Evolutionary conservation across 495 filamentous ascomycete species (phyloP).

Genomic region (Thermochaetoides thermophila): DNA sequence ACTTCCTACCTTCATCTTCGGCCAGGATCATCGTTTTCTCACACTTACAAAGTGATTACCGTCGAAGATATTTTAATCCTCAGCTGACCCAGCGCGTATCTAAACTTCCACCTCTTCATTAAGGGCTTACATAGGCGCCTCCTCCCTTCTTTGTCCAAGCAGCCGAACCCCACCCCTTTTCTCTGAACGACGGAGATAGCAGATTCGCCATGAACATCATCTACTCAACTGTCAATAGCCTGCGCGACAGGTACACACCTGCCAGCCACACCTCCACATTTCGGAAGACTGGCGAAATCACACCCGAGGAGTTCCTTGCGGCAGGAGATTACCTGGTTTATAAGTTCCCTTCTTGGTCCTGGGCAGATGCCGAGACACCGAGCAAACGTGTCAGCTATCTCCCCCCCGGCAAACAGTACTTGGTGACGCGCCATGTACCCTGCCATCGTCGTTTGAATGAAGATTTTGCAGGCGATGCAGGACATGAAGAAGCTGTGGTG

Average conservation of each 20-base stretch:
- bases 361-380: slow-evolving; percentile 70
- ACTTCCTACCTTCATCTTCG: too few relatives aligned
- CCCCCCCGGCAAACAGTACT: slow-evolving; percentile 82
- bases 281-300: slow-evolving; percentile 84
- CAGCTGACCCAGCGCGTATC: too few relatives aligned
- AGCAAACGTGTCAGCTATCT: slow-evolving; percentile 68
- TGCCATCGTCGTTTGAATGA: slow-evolving; percentile 85
- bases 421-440: slow-evolving; percentile 87
- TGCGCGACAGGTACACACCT: slow-evolving; percentile 80
- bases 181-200: background rate
- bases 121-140: background rate
- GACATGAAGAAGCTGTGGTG: slow-evolving; percentile 69
- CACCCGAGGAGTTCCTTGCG: slow-evolving; percentile 89
- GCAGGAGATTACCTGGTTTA: slow-evolving; percentile 97
- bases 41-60: too few relatives aligned
- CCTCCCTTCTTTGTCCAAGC: background rate
- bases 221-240: slow-evolving; percentile 68
- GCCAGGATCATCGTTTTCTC: too few relatives aligned
- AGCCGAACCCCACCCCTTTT: background rate
- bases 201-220: slow-evolving; percentile 38
- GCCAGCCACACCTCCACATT: slow-evolving; percentile 85
- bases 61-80: too few relatives aligned
- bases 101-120: too few relatives aligned
- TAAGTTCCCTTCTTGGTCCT: slow-evolving; percentile 99
- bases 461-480: slow-evolving; percentile 78